phyloP scores from a whole-genome alignment of 306 rosid species.

The Malus domestica region ASM211411v1 NC_041801.1:11620501-11621000 shows the following conservation, averaged over 20 bases:
- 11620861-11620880: neutral
- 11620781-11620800: neutral
- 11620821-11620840: neutral
- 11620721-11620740: neutral
- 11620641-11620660: neutral
- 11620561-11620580: neutral
- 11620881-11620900: neutral
- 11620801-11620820: neutral
- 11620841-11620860: neutral
- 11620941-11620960: neutral
- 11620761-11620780: neutral
- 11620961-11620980: slow-evolving; percentile 4
- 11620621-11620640: neutral
- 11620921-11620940: neutral
- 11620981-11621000: neutral
- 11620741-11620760: neutral
- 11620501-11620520: too few relatives aligned
- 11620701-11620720: neutral
- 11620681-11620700: neutral
- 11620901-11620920: neutral
- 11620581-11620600: neutral
- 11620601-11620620: neutral
- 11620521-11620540: too few relatives aligned
- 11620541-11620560: too few relatives aligned
- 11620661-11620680: neutral